phyloP scores from a whole-genome alignment of 768 basidiomycete species.

The Boletus patriciae region DNA sequence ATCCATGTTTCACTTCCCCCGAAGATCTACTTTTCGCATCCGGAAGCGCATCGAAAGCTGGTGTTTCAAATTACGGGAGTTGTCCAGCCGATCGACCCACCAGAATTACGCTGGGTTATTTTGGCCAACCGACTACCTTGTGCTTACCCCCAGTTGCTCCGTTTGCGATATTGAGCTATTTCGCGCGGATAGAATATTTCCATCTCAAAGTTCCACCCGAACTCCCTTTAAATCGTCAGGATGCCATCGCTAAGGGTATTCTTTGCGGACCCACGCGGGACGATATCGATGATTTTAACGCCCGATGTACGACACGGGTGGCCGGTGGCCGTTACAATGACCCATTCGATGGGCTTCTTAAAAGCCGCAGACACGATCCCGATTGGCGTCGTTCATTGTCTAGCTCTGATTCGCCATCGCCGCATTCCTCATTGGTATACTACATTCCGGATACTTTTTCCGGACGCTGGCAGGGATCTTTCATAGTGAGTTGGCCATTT shows the following conservation, averaged over 20 bases:
- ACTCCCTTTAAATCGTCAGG: slow-evolving; percentile 37
- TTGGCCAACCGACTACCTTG: slow-evolving; percentile 38
- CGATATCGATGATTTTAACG: slow-evolving; percentile 46
- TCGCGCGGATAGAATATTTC: slow-evolving; percentile 41
- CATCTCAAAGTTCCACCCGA: slow-evolving; percentile 42
- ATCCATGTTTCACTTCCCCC: slow-evolving; percentile 42
- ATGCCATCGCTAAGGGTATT: slow-evolving; percentile 31
- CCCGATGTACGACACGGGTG: slow-evolving; percentile 44
- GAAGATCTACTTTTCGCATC: slow-evolving; percentile 34
- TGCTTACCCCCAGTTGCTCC: slow-evolving; percentile 44
- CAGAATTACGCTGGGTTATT: slow-evolving; percentile 40
- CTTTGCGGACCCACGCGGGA: slow-evolving; percentile 43
- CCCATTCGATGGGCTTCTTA: slow-evolving; percentile 16
- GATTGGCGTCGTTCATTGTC: slow-evolving; percentile 29
- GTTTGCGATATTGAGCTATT: slow-evolving; percentile 50
- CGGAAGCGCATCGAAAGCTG: slow-evolving; percentile 11
- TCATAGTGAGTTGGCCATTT: slow-evolving; percentile 38
- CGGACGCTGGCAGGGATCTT: slow-evolving; percentile 52
- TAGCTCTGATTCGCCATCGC: not conserved
- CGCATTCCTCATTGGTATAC: slow-evolving; percentile 11
- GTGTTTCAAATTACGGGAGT: slow-evolving; percentile 23
- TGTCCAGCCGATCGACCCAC: slow-evolving; percentile 34
- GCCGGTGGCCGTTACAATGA: slow-evolving; percentile 24
- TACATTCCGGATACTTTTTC: slow-evolving; percentile 47
- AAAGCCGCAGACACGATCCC: slow-evolving; percentile 34